Base-by-base conservation (phyloP, 768 basidiomycete genomes). In the Tricholoma sp. region DNA sequence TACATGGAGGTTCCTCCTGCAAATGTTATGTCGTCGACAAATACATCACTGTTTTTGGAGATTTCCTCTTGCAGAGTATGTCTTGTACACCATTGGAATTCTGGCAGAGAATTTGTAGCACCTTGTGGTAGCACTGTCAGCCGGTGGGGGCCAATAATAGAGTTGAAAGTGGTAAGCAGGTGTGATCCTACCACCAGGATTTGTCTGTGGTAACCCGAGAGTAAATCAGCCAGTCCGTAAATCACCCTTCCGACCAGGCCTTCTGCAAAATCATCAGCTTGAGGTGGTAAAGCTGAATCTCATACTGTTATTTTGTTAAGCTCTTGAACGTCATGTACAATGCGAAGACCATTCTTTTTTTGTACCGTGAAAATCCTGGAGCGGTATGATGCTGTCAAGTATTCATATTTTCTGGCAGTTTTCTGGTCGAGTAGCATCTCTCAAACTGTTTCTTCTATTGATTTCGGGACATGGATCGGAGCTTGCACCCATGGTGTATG, bases 41-140 rank as follows among this genome's bases (percentile, higher is more conserved):
- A 68, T 3, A 55, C 41, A 34, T 63, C 42, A 4, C 58, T 59
- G 15, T 39, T 52, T 1, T 59, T 10, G 2, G 61, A 61, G 6
- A 53, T 59, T 36, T 65, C 60, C 0, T 57, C 58, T 15, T 42
- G 28, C 1, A 67, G 32, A 0, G 57, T 55, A 42, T 66, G 62
- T 1, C 24, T 36, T 0, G 56, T 54, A 47, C 64, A 62, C 4
- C 59, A 18, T 28, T 75, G 70, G 51, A 74, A 76, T 32, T 75
- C 70, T 0, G 68, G 68, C 0, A 72, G 60, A 0, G 64, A 61
- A 41, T 75, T 75, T 5, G 72, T 72, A 33, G 61, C 66, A 0
- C 74, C 75, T 66, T 71, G 70, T 0, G 70, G 70, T 0, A 76
- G 48, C 0, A 61, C 60, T 0, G 57, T 60, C 0, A 70, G 62